Conservation (phyloP, 306 rosid genomes). For the Malus asiatica region DNA sequence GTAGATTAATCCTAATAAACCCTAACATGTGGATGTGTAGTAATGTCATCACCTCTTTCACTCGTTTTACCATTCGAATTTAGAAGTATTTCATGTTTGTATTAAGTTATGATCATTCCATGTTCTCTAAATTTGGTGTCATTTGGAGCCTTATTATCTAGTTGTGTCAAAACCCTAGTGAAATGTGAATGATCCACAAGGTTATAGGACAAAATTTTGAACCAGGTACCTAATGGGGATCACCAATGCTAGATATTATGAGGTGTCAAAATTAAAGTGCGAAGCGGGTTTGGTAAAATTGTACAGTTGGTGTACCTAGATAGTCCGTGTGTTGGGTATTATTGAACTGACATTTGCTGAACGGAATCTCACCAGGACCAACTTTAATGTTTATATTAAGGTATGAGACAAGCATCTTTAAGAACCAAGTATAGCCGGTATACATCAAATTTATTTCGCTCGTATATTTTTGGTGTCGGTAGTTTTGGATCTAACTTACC, state of each 20-base stretch:
- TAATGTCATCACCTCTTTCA: too few species aligned
- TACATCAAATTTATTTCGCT: not conserved
- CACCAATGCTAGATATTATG: not conserved
- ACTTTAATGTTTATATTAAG: not conserved
- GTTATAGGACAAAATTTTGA: not conserved
- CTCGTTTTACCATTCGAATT: not conserved
- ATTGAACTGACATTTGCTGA: not conserved
- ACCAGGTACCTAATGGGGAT: not conserved
- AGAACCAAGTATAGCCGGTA: not conserved
- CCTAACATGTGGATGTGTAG: not conserved
- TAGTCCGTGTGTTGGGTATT: not conserved
- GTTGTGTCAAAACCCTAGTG: not conserved
- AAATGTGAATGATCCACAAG: not conserved
- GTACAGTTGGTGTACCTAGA: not conserved
- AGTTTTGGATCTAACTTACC: not conserved
- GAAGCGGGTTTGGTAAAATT: not conserved
- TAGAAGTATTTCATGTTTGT: not conserved
- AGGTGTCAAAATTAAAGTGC: not conserved
- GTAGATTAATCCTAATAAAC: too few species aligned
- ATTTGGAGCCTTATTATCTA: too few species aligned
- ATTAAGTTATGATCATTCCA: not conserved
- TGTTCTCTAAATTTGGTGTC: too few species aligned
- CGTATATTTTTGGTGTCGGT: not conserved
- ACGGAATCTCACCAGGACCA: not conserved
- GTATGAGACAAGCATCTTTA: not conserved